phyloP scores from a whole-genome alignment of 495 filamentous ascomycete species.

The Sporormia fimetaria region DNA sequence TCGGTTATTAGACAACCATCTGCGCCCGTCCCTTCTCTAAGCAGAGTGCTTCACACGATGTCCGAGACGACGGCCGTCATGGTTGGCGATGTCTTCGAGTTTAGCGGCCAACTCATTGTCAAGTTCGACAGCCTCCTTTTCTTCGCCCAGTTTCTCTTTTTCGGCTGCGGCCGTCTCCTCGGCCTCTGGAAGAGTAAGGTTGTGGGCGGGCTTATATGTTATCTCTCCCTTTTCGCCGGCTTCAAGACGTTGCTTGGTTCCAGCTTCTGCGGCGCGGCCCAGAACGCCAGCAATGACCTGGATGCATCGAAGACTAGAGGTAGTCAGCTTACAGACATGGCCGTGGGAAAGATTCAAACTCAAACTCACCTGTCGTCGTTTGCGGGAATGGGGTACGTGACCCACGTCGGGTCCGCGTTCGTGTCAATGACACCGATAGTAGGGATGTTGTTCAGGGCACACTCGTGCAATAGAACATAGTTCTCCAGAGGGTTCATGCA shows the following conservation, averaged over 20 bases:
- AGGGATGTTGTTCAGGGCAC: slow-evolving; percentile 73
- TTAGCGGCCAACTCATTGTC: slow-evolving; percentile 8
- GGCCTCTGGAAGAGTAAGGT: slow-evolving; percentile 16
- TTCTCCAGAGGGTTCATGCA: slow-evolving; percentile 91
- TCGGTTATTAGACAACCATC: too few species aligned
- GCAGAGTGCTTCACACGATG: too few species aligned
- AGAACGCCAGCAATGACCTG: slow-evolving; percentile 75
- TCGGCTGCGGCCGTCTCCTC: background rate
- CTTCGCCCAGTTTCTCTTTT: slow-evolving; percentile 1
- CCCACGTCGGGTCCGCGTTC: slow-evolving; percentile 80
- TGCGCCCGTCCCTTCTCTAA: too few species aligned
- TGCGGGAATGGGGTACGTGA: slow-evolving; percentile 92
- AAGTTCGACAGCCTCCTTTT: slow-evolving; percentile 1
- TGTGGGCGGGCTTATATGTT: slow-evolving; percentile 43
- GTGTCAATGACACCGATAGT: slow-evolving; percentile 95
- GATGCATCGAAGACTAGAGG: slow-evolving; percentile 58
- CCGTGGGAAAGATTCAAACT: background rate
- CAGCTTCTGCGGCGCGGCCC: slow-evolving; percentile 70
- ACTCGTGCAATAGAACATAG: slow-evolving; percentile 79
- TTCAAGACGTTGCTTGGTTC: slow-evolving; percentile 51
- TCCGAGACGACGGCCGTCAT: too few species aligned
- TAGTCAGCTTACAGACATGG: slow-evolving; percentile 5
- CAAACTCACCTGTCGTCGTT: slow-evolving; percentile 76
- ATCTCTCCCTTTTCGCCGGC: slow-evolving; percentile 49
- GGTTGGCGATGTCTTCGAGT: slow-evolving; percentile 5